Base-by-base conservation (phyloP, 352 stramenopile species). In the Pythium sukuiense region DNA sequence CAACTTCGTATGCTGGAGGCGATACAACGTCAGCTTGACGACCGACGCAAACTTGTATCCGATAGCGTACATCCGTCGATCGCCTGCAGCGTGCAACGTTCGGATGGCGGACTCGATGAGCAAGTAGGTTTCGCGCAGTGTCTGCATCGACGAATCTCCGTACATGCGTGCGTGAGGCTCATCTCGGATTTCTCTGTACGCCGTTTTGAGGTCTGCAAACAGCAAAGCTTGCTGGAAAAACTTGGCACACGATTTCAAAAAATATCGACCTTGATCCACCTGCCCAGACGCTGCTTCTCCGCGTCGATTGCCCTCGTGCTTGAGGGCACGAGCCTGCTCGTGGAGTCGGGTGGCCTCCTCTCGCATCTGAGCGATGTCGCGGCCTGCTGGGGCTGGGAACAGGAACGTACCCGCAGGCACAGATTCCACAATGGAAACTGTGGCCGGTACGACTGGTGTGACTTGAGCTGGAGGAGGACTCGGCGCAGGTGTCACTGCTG, bases 141-240 rank as follows among this genome's bases (percentile, higher is more conserved):
- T 96, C 58, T 74, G 80, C 26, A 92, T 70, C 52, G 74, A 86
- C 61, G 80, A 87, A 12, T 93, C 85, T 7, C 79, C 81, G 55
- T 77, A 91, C 26, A 73, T 73, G 20, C 73, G 76, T 16, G 87
- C 85, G 32, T 87, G 81, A n/a, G 73, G 74, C 55, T 73, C 69
- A 62, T 96, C 83, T 12, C 80, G 76, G n/a, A 83, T 63, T 43
- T 88, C 76, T 61, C 89, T 81, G 61, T 90, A 93, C 43, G 83
- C 85, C n/a, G 78, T 72, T 56, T 96, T 96, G 30, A 94, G 70
- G 56, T 96, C 84, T 29, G 86, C 81, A 18, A 92, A 68, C 50
- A 91, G 86, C 18, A 96, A 72, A 29, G 85, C 87, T 48, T 94
- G 78, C 67, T 92, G 79, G 39, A 96, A 90, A 67, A 94, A 96